Percentiles rank a stretch among this genome's conserved stretches.
phyloP scores from a whole-genome alignment of 1,284 basidiomycete species.

The Wolfiporia cocos region DNA sequence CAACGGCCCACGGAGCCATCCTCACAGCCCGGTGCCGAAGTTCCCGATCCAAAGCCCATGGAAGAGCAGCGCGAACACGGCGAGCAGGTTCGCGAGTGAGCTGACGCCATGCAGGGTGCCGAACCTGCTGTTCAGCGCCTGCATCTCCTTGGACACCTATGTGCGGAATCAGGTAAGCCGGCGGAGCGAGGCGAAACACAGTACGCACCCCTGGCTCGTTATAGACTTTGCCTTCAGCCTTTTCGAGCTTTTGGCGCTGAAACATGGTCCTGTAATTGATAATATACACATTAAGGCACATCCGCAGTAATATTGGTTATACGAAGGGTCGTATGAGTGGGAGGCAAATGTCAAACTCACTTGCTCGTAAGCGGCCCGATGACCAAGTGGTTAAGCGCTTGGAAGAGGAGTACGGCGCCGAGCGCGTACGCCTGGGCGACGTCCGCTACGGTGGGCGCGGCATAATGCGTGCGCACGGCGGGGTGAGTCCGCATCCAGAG shows the following conservation, averaged over 20 bases:
- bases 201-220: slow-evolving; percentile 53
- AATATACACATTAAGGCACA: not conserved
- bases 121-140: slow-evolving; percentile 60
- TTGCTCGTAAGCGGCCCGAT: slow-evolving; percentile 64
- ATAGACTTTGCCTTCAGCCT: slow-evolving; percentile 65
- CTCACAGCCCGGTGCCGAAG: slow-evolving; percentile 31
- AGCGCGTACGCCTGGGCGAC: slow-evolving; percentile 70
- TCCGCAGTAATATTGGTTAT: no score
- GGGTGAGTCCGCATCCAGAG: slow-evolving; percentile 66
- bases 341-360: slow-evolving; percentile 33
- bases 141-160: slow-evolving; percentile 67
- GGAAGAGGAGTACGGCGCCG: slow-evolving; percentile 39
- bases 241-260: slow-evolving; percentile 66
- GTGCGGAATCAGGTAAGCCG: not conserved
- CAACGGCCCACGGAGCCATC: no score
- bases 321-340: no score
- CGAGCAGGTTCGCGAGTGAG: slow-evolving; percentile 57
- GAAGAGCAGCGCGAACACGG: slow-evolving; percentile 57
- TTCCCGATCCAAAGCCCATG: slow-evolving; percentile 72
- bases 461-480: slow-evolving; percentile 43
- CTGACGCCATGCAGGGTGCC: slow-evolving; percentile 61
- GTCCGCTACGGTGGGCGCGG: slow-evolving; percentile 47
- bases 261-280: slow-evolving; percentile 57
- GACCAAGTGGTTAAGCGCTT: slow-evolving; percentile 52
- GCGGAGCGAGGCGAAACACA: slow-evolving; percentile 2